Base-by-base conservation (phyloP, 306 rosid species). In the Canavalia gladiata region DNA sequence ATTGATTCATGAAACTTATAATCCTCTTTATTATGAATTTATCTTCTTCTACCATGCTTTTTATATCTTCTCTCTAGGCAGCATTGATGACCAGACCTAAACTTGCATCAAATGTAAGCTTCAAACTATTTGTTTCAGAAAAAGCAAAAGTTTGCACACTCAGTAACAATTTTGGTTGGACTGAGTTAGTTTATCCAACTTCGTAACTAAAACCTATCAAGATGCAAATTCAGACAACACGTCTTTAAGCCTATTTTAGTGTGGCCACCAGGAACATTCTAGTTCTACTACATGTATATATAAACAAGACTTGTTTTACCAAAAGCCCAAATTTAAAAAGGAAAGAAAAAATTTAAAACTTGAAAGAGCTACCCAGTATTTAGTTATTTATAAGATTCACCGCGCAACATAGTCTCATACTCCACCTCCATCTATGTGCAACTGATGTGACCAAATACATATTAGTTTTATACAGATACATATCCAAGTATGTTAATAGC, bases 21-120 rank as follows among this genome's bases (percentile, higher is more conserved):
- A 55, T 58, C 37, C 31, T 56, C 51, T 30, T 50, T 30, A 18
- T 31, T 50, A 54, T 76, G 45, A 42, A 11, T 55, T 34, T 81
- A 47, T 55, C 45, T 57, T 69, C 4, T 42, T 59, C 51, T 52
- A 37, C 29, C n/a, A 18, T 71, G 33, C 28, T 72, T 76, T 82
- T 8, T 43, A 34, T 33, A 30, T 25, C 54, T 69, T 31, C 29
- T 54, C 34, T 77, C 18, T 68, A 7, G 30, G 43, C 6, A 1
- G 3, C 70, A 13, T 65, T 64, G 12, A 18, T 58, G 60, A 57
- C 76, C 59, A 80, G 49, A 67, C 74, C 75, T 30, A 74, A 69
- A 33, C 9, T 18, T 18, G 25, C 25, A 18, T 18, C 25, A 50
- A 50, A 8, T 63, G 46, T 46, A 25, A 59, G 45, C 75, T 56